phyloP scores from a whole-genome alignment of 129 eudicot species.

The carrot (Daucus carota) region DH1_v3.0 NC_030387.2:38016001-38016500 shows the following conservation, averaged over 20 bases:
- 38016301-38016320: slow-evolving; percentile 11
- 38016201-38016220: slow-evolving; percentile 25
- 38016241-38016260: slow-evolving; percentile 3
- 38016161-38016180: slow-evolving; percentile 36
- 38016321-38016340: slow-evolving; percentile 21
- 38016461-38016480: slow-evolving; percentile 79
- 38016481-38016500: slow-evolving; percentile 26
- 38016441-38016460: slow-evolving; percentile 61
- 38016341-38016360: slow-evolving; percentile 14
- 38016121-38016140: slow-evolving; percentile 31
- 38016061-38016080: not conserved
- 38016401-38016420: slow-evolving; percentile 18
- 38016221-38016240: slow-evolving; percentile 26
- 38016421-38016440: slow-evolving; percentile 57
- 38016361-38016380: slow-evolving; percentile 7
- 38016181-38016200: slow-evolving; percentile 23
- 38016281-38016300: slow-evolving; percentile 15
- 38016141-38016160: slow-evolving; percentile 60
- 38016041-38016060: not conserved
- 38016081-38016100: not conserved
- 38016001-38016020: not conserved
- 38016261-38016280: slow-evolving; percentile 13
- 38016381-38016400: slow-evolving; percentile 6
- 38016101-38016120: not conserved
- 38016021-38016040: not conserved